A percentile compares a stretch with the other conserved stretches of the same genome.
phyloP scores from a whole-genome alignment of 371 early-diverging fungal genomes.

The Mucor irregularis region DNA sequence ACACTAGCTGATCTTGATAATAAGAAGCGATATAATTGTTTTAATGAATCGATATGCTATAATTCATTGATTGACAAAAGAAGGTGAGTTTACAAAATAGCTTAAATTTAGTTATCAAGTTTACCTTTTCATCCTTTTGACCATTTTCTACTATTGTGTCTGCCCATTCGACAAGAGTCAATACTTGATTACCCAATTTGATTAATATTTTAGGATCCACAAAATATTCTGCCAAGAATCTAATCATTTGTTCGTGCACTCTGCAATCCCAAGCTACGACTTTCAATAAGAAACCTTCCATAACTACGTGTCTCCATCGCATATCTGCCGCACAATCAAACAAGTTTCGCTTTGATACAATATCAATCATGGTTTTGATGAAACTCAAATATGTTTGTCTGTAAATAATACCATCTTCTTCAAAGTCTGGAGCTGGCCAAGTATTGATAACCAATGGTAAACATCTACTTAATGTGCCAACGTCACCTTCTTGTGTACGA shows the following conservation, averaged over 20 bases:
- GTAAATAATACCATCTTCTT: conserved; percentile 34
- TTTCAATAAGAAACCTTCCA: conserved; percentile 50
- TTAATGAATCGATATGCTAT: conserved; percentile 23
- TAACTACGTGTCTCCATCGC: conserved; percentile 41
- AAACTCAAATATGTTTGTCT: conserved; percentile 52
- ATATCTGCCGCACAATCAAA: conserved; percentile 38
- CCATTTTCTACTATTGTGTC: conserved; percentile 25
- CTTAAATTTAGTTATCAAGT: neutral
- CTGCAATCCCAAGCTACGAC: conserved; percentile 40
- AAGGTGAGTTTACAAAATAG: neutral
- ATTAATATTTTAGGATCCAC: conserved; percentile 24
- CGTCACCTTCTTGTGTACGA: conserved; percentile 41
- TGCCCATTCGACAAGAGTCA: conserved; percentile 39
- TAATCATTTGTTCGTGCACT: conserved; percentile 45
- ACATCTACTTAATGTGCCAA: conserved; percentile 39
- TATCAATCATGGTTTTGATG: conserved; percentile 45
- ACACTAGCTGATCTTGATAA: conserved; percentile 26
- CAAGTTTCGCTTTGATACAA: conserved; percentile 42
- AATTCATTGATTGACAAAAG: neutral
- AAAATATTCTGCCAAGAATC: conserved; percentile 43
- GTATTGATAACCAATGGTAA: conserved; percentile 45
- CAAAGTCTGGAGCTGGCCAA: conserved; percentile 36
- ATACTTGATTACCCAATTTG: conserved; percentile 32
- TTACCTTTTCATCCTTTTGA: conserved; percentile 35
- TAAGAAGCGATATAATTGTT: conserved; percentile 25